Conservation (phyloP, 1,139 yeast genomes). For the Saccharomyces pastorianus region DNA sequence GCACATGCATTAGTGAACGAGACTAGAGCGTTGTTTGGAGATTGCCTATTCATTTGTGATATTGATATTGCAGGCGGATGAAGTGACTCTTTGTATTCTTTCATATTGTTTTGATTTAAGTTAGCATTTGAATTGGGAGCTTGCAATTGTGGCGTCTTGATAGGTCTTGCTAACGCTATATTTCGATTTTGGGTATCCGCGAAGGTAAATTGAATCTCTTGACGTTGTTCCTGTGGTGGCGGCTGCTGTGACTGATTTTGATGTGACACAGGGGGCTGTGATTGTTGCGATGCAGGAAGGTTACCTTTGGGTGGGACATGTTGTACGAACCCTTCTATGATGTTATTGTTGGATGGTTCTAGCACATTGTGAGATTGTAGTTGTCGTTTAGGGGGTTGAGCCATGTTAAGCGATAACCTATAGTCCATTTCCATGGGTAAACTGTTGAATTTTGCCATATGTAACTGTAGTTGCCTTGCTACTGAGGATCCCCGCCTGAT, state of each 20-base stretch:
- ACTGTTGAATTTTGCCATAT: conserved; percentile 60
- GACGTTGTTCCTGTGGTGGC: neutral
- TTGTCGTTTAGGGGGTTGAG: conserved; percentile 6
- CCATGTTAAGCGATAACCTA: conserved; percentile 3
- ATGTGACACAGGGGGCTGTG: neutral
- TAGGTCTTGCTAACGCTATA: conserved; percentile 7
- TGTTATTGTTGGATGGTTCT: conserved; percentile 4
- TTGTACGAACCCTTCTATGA: neutral
- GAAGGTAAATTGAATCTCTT: neutral
- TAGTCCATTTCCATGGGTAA: conserved; percentile 40
- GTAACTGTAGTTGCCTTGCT: conserved; percentile 67
- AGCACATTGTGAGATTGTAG: conserved; percentile 2
- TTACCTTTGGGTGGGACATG: neutral
- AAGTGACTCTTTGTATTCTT: neutral
- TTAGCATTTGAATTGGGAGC: neutral
- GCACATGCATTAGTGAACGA: conserved; percentile 18
- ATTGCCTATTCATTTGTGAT: conserved; percentile 7
- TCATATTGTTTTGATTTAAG: neutral
- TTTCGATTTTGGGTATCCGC: neutral
- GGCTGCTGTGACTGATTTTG: neutral
- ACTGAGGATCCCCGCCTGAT: conserved; percentile 75
- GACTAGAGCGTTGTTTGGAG: conserved; percentile 17
- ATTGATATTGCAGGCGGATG: conserved; percentile 5
- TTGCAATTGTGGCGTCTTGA: conserved; percentile 2
- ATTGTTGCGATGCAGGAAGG: neutral